phyloP scores from a whole-genome alignment of 805 yeast species.

The Wickerhamomyces xylosicus region DNA sequence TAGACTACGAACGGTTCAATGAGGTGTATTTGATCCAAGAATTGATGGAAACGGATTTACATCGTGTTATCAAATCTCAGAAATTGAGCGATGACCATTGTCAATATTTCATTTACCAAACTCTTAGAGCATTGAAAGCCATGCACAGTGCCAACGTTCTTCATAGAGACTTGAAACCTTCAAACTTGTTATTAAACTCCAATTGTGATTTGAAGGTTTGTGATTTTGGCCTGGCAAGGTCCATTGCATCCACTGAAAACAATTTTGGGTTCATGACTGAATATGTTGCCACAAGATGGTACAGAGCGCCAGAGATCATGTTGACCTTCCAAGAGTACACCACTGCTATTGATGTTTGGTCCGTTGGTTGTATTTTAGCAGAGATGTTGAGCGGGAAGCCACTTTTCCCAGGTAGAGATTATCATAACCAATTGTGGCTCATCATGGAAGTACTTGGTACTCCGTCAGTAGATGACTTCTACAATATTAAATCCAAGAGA shows the following conservation, averaged over 20 bases:
- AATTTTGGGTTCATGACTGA: slow-evolving; percentile 55
- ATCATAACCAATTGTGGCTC: slow-evolving; percentile 53
- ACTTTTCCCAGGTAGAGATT: slow-evolving; percentile 68
- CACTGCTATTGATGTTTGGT: slow-evolving; percentile 73
- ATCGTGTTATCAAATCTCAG: slow-evolving; percentile 48
- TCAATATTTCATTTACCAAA: slow-evolving; percentile 62
- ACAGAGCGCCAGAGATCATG: slow-evolving; percentile 80
- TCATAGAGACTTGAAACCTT: slow-evolving; percentile 72
- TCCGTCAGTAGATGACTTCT: slow-evolving; percentile 64
- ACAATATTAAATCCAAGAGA: slow-evolving; percentile 60
- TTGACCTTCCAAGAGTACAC: slow-evolving; percentile 61
- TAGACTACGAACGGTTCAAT: slow-evolving; percentile 43
- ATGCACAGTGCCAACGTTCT: slow-evolving; percentile 66
- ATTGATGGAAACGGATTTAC: slow-evolving; percentile 67
- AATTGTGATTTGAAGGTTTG: slow-evolving; percentile 71
- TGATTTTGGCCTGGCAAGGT: slow-evolving; percentile 69
- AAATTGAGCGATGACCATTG: slow-evolving; percentile 54
- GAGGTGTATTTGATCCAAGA: slow-evolving; percentile 75
- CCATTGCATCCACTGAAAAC: slow-evolving; percentile 37
- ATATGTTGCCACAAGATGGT: slow-evolving; percentile 81
- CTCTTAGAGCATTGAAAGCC: slow-evolving; percentile 57
- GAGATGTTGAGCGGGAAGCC: slow-evolving; percentile 54
- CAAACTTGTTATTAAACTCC: slow-evolving; percentile 55
- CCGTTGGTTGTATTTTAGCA: slow-evolving; percentile 69
- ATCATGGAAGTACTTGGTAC: slow-evolving; percentile 66